Evolutionary conservation across 345 rosid species (phyloP), one percentile per base, ranked within the genome.

Genomic region (Eucalyptus brandiana): DNA sequence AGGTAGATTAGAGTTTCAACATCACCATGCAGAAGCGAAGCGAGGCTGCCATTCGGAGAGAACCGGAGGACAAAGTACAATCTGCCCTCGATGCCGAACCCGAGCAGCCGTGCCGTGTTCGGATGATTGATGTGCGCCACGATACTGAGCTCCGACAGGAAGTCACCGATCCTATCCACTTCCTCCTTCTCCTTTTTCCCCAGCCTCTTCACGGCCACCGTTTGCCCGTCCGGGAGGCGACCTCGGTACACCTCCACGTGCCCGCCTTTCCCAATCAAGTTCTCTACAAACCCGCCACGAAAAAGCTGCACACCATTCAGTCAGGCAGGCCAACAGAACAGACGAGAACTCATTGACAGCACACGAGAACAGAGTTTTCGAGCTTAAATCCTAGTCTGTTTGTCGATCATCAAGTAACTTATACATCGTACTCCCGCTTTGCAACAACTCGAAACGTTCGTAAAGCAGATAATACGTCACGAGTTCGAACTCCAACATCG

Each of bases 231-330:
- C 1, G 91, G 45, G 87, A 97, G 93, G 10, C 89, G 89, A 9
- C 99, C 99, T 92, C 89, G 97, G 92, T 95, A 97, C 54, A 97
- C 99, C 90, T 96, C 95, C 30, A 99, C 99, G 81, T 97, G 96
- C 5, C 99, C 99, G 32, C 99, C 99, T 91, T 94, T 93, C 24
- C 99, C 99, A 28, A 97, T 90, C 95, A 97, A 72, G 90, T 97
- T 97, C 87, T 93, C 99, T 97, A 48, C 30, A 34, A 48, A 49
- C 15, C 9, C 80, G 4, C 45, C 86, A n/a, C 12, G 13, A 28
- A 6, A 9, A 60, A 14, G 80, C 12, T 40, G 48, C 30, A 42
- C 23, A 23, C 34, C 3, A n/a, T 76, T 6, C 30, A 56, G 83
- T 76, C 83, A 40, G 83, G 81, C 21, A 15, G n/a, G 42, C 14